Conservation (phyloP, 257 asterid genomes). For the Catharanthus roseus region DNA sequence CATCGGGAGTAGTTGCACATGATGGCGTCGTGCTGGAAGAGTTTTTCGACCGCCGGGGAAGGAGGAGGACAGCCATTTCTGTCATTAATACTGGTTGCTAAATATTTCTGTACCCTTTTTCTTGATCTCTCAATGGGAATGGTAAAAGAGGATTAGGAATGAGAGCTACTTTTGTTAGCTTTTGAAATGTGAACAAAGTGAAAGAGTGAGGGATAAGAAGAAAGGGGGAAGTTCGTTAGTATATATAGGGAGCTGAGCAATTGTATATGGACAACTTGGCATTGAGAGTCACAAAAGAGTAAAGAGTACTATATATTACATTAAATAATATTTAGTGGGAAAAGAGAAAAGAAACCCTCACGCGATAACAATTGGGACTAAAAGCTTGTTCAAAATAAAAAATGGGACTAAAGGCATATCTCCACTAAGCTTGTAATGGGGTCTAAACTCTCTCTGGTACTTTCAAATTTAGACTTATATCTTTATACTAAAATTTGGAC, state of each 20-base stretch:
- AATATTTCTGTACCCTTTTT: neutral
- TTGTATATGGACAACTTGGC: neutral
- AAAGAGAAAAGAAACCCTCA: neutral
- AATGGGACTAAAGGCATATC: no score
- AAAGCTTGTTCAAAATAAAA: no score
- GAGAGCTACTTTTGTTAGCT: neutral
- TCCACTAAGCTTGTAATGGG: no score
- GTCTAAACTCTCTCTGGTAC: no score
- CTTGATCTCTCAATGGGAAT: neutral
- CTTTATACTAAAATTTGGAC: no score
- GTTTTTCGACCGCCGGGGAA: neutral
- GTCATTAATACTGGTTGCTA: neutral
- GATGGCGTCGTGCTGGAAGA: neutral
- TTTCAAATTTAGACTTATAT: no score
- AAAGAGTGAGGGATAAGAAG: neutral
- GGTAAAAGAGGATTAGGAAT: neutral
- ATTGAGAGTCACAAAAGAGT: neutral
- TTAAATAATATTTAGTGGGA: neutral
- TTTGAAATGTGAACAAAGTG: neutral
- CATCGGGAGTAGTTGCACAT: neutral
- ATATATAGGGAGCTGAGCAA: neutral
- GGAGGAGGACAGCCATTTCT: slow-evolving; percentile 10
- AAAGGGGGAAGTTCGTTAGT: neutral
- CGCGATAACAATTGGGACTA: neutral
- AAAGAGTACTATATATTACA: neutral